Conservation (phyloP, 139 green algal genomes). For the Coccomyxa sp. region DNA sequence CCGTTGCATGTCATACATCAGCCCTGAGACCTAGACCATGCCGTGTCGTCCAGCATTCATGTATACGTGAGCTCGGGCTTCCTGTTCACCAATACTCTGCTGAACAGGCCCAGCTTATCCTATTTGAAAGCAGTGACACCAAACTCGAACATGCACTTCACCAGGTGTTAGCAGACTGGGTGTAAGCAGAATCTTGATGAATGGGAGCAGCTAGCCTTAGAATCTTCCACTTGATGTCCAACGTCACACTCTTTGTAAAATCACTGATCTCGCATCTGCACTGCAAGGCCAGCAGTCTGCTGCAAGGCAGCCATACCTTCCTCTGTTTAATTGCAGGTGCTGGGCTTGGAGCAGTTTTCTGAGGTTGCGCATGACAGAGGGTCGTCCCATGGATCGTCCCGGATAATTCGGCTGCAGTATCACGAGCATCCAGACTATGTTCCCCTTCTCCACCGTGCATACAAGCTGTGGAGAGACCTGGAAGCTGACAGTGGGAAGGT, state of each 20-base stretch:
- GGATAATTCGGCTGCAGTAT: conserved; percentile 63
- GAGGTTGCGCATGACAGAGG: conserved; percentile 35
- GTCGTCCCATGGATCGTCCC: conserved; percentile 49
- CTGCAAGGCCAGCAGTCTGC: too few relatives aligned
- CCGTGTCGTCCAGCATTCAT: too few relatives aligned
- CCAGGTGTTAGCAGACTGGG: background rate
- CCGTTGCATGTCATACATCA: too few relatives aligned
- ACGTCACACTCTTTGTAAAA: background rate
- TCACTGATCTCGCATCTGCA: background rate
- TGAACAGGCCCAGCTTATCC: too few relatives aligned
- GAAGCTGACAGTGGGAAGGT: background rate
- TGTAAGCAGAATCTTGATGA: background rate
- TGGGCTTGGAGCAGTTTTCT: conserved; percentile 50
- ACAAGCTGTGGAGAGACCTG: background rate
- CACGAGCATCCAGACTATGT: conserved; percentile 29
- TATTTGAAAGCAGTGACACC: background rate
- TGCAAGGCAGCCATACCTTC: too few relatives aligned
- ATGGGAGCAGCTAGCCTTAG: too few relatives aligned
- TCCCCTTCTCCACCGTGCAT: too few relatives aligned
- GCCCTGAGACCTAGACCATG: too few relatives aligned
- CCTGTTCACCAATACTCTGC: too few relatives aligned
- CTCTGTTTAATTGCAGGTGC: conserved; percentile 26
- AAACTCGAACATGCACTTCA: background rate
- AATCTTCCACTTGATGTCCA: background rate
- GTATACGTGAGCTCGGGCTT: too few relatives aligned